Evolutionary conservation across 176 grass and related monocot species (phyloP).

Genomic region (Echinochloa phyllopogon): DNA sequence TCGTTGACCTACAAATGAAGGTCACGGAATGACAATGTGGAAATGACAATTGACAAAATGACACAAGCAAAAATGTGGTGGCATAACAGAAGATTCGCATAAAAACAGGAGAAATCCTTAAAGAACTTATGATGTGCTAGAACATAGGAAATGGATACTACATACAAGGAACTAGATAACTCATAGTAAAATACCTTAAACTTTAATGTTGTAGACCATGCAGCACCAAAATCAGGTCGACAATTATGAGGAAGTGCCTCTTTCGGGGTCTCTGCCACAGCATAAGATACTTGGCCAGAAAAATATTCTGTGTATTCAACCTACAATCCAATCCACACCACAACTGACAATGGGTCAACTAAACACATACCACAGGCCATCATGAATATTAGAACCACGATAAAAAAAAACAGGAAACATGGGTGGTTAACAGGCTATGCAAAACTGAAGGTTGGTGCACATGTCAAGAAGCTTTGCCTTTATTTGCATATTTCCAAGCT

Average conservation of each 20-base stretch:
- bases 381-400: neutral
- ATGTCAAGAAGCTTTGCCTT: neutral
- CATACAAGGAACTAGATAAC: slow-evolving; percentile 13
- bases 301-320: slow-evolving; percentile 97
- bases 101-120: neutral
- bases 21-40: slow-evolving; percentile 18
- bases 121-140: neutral
- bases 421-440: neutral
- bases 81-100: slow-evolving; percentile 5
- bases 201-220: slow-evolving; percentile 70
- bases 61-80: slow-evolving; percentile 8
- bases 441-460: neutral
- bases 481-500: neutral
- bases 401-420: neutral
- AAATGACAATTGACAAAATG: slow-evolving; percentile 13
- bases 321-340: slow-evolving; percentile 50
- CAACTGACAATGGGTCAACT: slow-evolving; percentile 23
- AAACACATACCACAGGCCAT: neutral
- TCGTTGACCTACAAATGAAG: slow-evolving; percentile 79
- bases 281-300: slow-evolving; percentile 88
- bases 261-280: slow-evolving; percentile 86
- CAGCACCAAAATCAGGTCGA: slow-evolving; percentile 79
- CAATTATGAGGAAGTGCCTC: slow-evolving; percentile 86
- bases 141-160: neutral
- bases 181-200: slow-evolving; percentile 69